A percentile compares a stretch with the other conserved stretches of the same genome.
These are phyloP conservation scores for Dissophora globulifera DNA, from an alignment of 192 early-diverging fungal species.

Conservation along the genomic window DNA sequence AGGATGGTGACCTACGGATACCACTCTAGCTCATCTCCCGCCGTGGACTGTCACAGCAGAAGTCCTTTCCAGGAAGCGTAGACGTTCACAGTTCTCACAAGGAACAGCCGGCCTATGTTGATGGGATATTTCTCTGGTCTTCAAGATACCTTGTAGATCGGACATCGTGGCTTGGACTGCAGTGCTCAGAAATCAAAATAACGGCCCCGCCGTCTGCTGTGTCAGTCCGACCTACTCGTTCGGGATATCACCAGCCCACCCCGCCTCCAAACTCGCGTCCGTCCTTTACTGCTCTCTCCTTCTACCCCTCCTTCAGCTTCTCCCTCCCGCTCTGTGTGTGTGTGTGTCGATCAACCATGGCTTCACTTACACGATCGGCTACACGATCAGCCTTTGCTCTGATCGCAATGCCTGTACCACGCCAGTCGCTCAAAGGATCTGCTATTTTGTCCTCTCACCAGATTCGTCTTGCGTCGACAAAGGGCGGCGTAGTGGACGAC, in stretches of 20 bases:
- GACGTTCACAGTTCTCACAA: too few species aligned
- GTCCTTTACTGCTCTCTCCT: neutral
- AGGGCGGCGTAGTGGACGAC: neutral
- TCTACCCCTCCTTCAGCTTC: neutral
- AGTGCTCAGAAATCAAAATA: conserved; percentile 15
- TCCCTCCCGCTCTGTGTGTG: too few species aligned
- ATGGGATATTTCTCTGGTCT: too few species aligned
- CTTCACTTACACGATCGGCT: conserved; percentile 3
- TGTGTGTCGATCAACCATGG: conserved; percentile 12
- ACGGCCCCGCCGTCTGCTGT: neutral
- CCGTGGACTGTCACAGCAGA: too few species aligned
- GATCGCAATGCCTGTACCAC: neutral
- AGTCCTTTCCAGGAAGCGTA: too few species aligned
- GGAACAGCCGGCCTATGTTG: too few species aligned
- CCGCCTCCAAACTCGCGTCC: too few species aligned
- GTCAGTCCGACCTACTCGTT: too few species aligned
- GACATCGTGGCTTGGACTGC: conserved; percentile 12
- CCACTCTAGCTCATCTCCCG: too few species aligned
- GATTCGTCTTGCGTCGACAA: conserved; percentile 32
- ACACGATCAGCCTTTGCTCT: conserved; percentile 7
- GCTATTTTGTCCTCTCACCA: conserved; percentile 5
- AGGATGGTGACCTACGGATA: too few species aligned
- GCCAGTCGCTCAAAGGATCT: conserved; percentile 10
- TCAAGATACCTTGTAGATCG: neutral
- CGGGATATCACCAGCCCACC: too few species aligned